Conservation (phyloP, 164 flowering plant species). For the Dillenia turbinata region DNA sequence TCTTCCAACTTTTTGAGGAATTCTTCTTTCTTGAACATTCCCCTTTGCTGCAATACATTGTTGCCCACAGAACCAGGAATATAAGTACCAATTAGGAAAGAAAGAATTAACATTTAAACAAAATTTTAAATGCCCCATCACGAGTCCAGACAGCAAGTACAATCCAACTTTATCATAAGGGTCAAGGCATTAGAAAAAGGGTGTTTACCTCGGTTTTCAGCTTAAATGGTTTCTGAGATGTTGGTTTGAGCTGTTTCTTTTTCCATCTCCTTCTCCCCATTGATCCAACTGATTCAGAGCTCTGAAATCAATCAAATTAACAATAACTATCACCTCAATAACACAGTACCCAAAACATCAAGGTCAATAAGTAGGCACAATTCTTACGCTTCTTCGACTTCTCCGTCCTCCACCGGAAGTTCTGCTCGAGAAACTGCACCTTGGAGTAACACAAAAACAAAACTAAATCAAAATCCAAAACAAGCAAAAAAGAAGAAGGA, state of each 20-base stretch:
- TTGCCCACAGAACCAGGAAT: no score
- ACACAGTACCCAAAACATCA: background rate
- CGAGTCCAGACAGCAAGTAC: no score
- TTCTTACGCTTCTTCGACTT: slow-evolving; percentile 75
- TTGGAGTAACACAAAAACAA: slow-evolving; percentile 11
- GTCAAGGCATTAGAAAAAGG: background rate
- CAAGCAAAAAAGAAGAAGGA: background rate
- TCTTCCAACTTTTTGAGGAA: slow-evolving; percentile 70
- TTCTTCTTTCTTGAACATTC: slow-evolving; percentile 74
- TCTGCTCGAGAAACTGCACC: slow-evolving; percentile 46
- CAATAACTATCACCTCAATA: background rate
- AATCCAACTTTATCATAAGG: no score
- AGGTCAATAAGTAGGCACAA: background rate
- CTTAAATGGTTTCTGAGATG: slow-evolving; percentile 76
- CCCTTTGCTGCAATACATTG: slow-evolving; percentile 64
- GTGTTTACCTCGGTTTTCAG: slow-evolving; percentile 77
- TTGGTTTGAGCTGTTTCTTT: slow-evolving; percentile 55
- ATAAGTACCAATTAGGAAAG: no score
- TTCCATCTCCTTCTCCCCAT: slow-evolving; percentile 59
- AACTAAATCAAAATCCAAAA: slow-evolving; percentile 8
- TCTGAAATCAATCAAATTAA: slow-evolving; percentile 31
- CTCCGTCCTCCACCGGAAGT: slow-evolving; percentile 55
- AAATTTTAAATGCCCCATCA: no score
- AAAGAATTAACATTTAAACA: no score
- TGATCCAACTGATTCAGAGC: slow-evolving; percentile 62